Conservation (phyloP, 225 moss, liverwort and hornwort genomes). For the Antitrichia curtipendula region DNA sequence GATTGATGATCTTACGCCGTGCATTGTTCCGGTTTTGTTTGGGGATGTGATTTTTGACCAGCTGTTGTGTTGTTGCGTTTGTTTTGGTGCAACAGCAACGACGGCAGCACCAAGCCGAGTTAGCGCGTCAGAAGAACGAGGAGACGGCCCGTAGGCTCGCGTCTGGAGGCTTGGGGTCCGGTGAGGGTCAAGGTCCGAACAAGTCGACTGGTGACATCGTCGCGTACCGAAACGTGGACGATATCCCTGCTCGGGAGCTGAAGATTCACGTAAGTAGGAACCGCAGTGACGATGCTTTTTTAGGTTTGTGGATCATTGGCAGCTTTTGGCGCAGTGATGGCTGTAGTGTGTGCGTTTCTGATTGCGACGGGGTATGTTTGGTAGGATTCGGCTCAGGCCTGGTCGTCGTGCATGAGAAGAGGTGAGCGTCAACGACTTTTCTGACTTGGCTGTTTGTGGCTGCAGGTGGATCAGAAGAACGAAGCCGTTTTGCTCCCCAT, state of each 20-base stretch:
- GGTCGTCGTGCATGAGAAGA: not conserved
- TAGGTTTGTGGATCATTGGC: not conserved
- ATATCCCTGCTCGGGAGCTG: constrained; percentile 85
- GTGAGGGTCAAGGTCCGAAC: constrained; percentile 67
- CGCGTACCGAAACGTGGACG: constrained; percentile 87
- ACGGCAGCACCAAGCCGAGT: constrained; percentile 80
- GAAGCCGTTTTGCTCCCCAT: constrained; percentile 87
- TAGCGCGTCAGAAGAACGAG: constrained; percentile 92
- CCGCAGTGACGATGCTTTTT: no score
- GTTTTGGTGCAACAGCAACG: constrained; percentile 20
- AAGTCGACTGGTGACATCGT: constrained; percentile 77
- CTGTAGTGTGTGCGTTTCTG: not conserved
- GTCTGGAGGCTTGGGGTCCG: constrained; percentile 77
- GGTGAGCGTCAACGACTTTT: not conserved
- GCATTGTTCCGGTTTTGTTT: not conserved
- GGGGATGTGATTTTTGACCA: not conserved
- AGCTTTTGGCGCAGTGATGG: not conserved
- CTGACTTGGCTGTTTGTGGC: not conserved
- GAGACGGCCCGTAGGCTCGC: constrained; percentile 93
- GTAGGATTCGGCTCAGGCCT: no score
- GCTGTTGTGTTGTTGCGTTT: not conserved
- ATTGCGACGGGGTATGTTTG: not conserved
- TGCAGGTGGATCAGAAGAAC: constrained; percentile 86
- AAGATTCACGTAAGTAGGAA: constrained; percentile 62
- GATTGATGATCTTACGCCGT: not conserved